These are phyloP conservation scores for Alternaria triticimaculans DNA, from an alignment of 2,329 filamentous ascomycete species.

Conservation along the genomic window DNA sequence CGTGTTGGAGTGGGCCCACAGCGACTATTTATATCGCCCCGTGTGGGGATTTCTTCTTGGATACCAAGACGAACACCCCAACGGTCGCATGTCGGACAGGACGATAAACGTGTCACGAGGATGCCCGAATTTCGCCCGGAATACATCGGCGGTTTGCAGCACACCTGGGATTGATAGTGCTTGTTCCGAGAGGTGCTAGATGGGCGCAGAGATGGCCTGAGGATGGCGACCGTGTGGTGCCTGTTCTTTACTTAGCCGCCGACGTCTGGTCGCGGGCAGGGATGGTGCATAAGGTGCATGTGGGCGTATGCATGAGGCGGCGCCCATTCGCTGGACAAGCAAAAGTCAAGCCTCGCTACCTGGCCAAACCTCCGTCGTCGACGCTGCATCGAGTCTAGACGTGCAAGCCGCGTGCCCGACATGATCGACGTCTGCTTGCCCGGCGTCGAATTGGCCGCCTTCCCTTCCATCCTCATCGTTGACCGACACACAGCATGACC, in stretches of 20 bases:
- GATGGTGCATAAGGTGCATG: conserved; percentile 17
- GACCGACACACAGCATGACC: conserved; percentile 14
- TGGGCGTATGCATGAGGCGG: conserved; percentile 12
- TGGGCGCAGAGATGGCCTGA: neutral
- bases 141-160: neutral
- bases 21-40: conserved; percentile 13
- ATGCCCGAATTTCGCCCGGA: neutral
- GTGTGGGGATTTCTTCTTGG: conserved; percentile 3
- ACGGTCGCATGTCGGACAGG: neutral
- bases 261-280: conserved; percentile 13
- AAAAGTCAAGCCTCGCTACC: conserved; percentile 25
- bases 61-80: neutral
- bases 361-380: conserved; percentile 17
- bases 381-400: conserved; percentile 9
- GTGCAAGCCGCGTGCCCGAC: conserved; percentile 15
- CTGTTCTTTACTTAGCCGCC: conserved; percentile 22
- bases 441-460: conserved; percentile 24
- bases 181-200: neutral
- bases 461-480: conserved; percentile 18
- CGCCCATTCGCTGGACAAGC: conserved; percentile 25
- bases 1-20: neutral
- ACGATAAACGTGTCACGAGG: neutral
- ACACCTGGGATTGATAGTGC: conserved; percentile 14
- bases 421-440: conserved; percentile 22
- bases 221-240: neutral